Percentiles rank a stretch among this genome's conserved stretches.
Evolutionary conservation across 768 basidiomycete genomes (phyloP).

Genomic region (Amyloporia xantha): DNA sequence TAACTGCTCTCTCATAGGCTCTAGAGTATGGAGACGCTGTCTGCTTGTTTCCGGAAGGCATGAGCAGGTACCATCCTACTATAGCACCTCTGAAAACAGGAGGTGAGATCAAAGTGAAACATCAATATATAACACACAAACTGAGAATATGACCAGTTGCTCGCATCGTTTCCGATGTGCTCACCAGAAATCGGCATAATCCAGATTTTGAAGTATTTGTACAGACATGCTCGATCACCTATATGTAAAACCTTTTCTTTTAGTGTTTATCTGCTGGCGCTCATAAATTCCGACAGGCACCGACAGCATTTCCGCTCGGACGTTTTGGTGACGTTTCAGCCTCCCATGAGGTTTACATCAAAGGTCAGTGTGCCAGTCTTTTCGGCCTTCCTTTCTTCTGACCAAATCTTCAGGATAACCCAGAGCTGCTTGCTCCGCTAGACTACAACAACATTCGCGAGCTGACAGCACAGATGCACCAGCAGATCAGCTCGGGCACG

Average conservation of each 20-base stretch:
- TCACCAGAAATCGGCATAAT: slow-evolving; percentile 61
- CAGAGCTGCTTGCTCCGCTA: slow-evolving; percentile 64
- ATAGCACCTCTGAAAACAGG: slow-evolving; percentile 87
- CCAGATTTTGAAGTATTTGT: slow-evolving; percentile 68
- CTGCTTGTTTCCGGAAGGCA: slow-evolving; percentile 82
- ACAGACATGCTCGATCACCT: slow-evolving; percentile 75
- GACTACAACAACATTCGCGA: slow-evolving; percentile 53
- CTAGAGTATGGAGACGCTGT: slow-evolving; percentile 72
- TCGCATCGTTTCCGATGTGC: slow-evolving; percentile 70
- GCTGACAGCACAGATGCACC: slow-evolving; percentile 56
- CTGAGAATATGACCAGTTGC: slow-evolving; percentile 45
- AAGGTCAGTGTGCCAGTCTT: slow-evolving; percentile 35
- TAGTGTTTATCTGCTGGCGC: not conserved
- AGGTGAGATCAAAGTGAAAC: too few relatives aligned
- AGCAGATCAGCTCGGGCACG: slow-evolving; percentile 68
- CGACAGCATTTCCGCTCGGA: slow-evolving; percentile 85
- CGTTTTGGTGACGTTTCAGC: slow-evolving; percentile 77
- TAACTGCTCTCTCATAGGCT: slow-evolving; percentile 39
- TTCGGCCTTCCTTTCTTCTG: not conserved
- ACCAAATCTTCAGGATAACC: slow-evolving; percentile 44
- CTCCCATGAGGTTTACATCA: slow-evolving; percentile 58
- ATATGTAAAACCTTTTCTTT: slow-evolving; percentile 59
- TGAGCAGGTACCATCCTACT: slow-evolving; percentile 79
- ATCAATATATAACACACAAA: too few relatives aligned
- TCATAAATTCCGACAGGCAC: slow-evolving; percentile 44